Evolutionary conservation across 495 filamentous ascomycete species (phyloP).

Genomic region (Neurospora sp.): DNA sequence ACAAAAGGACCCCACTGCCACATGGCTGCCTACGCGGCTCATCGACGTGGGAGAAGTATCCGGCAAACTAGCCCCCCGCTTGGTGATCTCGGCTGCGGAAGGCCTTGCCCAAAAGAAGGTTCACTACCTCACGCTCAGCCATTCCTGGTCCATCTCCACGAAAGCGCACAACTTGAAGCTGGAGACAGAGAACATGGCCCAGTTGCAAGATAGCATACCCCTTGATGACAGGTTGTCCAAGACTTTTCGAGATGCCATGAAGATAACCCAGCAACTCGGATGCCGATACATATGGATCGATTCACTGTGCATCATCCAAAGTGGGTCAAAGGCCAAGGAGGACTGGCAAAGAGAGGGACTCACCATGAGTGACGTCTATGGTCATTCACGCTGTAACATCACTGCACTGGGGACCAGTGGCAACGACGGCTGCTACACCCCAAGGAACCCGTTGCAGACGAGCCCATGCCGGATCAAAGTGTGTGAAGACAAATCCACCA

Average conservation of each 20-base stretch:
- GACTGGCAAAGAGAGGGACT: conserved; percentile 6
- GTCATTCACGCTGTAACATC: conserved; percentile 1
- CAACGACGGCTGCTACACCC: not conserved
- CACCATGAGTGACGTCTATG: conserved; percentile 6
- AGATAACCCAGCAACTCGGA: not conserved
- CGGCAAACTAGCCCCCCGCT: not conserved
- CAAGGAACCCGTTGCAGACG: not conserved
- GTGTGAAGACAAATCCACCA: not conserved
- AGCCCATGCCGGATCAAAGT: not conserved
- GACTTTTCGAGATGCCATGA: not conserved
- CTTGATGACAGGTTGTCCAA: not conserved
- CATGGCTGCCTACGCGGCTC: not conserved
- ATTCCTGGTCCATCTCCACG: not conserved
- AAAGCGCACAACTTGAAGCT: not conserved
- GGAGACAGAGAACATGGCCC: not conserved
- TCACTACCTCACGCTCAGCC: not conserved
- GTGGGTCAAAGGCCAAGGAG: not conserved
- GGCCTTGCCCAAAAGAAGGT: not conserved
- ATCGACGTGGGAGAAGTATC: not conserved
- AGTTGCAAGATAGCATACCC: not conserved
- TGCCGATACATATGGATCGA: not conserved
- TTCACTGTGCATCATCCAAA: conserved; percentile 4
- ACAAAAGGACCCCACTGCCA: not conserved
- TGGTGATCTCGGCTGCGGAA: not conserved
- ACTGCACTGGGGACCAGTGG: not conserved